Evolutionary conservation across 2,329 filamentous ascomycete genomes (phyloP), one percentile per base, ranked within the genome.

Genomic region (Monilinia polystroma): DNA sequence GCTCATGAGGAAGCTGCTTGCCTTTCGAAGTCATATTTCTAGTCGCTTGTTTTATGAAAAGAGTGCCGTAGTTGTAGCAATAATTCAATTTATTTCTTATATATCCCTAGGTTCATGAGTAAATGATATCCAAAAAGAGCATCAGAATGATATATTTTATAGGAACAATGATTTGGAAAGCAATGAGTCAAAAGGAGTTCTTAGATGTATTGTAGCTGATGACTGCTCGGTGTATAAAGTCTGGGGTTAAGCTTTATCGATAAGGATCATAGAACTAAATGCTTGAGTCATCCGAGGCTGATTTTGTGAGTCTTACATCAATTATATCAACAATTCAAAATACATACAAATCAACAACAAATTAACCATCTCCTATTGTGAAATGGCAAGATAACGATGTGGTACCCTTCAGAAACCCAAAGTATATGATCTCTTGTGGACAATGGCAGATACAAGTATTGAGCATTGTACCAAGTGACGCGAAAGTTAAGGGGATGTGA

Each of bases 1-100:
- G 87, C 79, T 97, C 93, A 75, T 92, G 88, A 52, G 86, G 84
- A 67, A 88, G 85, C 75, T 89, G 91, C 67, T 79, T 77, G 72
- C 80, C 73, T 79, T 83, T 86, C 66, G 75, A 79, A 54, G 85
- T 79, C 86, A 88, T 57, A 32, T 53, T 53, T 63, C 41, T 23
- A n/a, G 11, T 59, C 11, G 2, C 2, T n/a, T 49, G 45, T n/a
- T n/a, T 49, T 43, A 43, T 43, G 41, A 14, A 49, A 43, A n/a
- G 32, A 32, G 32, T 26, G 10, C 10, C 29, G 58, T 62, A 23
- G 23, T 23, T 23, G 23, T 23, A 45, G 58, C 45, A 62, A 41
- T 38, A 41, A 26, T 3, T 20, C n/a, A 51, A 51, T 26, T 38
- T 51, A 14, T 20, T 62, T 47, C 43, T 60, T 58, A 38, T 66